Evolutionary conservation across 2,329 filamentous ascomycete genomes (phyloP), one percentile per base, ranked within the genome.

Genomic region (Rosellinia necatrix): DNA sequence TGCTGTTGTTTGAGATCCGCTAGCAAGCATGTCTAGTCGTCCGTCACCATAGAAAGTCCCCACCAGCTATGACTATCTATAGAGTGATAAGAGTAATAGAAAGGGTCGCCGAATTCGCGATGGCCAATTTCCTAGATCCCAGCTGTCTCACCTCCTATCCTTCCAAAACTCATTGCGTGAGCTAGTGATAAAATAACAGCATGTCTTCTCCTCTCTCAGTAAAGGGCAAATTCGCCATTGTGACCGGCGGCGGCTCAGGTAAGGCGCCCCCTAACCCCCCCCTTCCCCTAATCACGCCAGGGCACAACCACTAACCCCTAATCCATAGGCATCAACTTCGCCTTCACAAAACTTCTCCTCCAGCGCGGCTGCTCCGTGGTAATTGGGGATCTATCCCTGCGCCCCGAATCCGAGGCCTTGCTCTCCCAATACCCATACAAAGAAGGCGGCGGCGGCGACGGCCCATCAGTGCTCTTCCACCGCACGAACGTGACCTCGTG

Each of bases 351-450:
- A 21, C 35, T 48, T 6, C 51, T 53, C 8, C 41, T 53, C 15
- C 19, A 29, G 3, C 41, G 19, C 6, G 50, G 50, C 7, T 54
- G 51, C n/a, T 54, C 43, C 6, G 51, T 54, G 8, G 25, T 48
- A 6, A 54, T 49, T 38, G 42, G 43, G 13, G 51, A 41, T 21
- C 22, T 54, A 15, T 10, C 43, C 24, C 13, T 76, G 65, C 6
- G 79, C 78, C 72, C 89, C 89, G 79, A 86, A 88, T 0, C 37
- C 27, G 83, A 87, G 0, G 86, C 86, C 70, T 89, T 86, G 48
- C 88, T 81, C 70, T 89, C 86, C 86, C 86, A 89, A 69, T 89
- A 89, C 74, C 89, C 88, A 67, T 24, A 40, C 34, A 38, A 40
- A 49, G 21, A 27, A 37, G 32, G 34, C 12, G 13, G 19, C 13